Base-by-base conservation (phyloP, 345 rosid species). In the Sonneratia alba region DNA sequence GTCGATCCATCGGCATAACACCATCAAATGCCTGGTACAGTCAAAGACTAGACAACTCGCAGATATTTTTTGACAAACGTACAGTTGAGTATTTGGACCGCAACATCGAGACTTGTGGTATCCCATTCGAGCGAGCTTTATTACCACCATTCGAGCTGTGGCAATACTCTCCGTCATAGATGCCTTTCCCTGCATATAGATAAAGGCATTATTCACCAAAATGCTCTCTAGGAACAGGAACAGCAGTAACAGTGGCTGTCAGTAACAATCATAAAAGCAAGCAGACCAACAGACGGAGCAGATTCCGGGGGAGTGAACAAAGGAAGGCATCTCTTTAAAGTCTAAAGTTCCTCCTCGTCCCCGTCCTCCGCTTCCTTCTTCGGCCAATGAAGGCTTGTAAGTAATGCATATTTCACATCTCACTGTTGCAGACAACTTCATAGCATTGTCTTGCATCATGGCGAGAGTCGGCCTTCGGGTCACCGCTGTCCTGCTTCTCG, bases 271-370 rank as follows among this genome's bases (percentile, higher is more conserved):
- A 3, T 19, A 16, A 53, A 53, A 42, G 45, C 45, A 42, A 55
- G 32, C 34, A 22, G n/a, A n/a, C 63, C 34, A n/a, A 22, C 63
- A 7, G 4, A 22, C 7, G 11, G 63, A 22, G n/a, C 63, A 57
- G 27, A 22, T 57, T n/a, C 32, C 7, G n/a, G 32, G 63, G 7
- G 9, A 47, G 51, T 4, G 10, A 47, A 47, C 64, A 24, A 67
- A 74, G 67, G 43, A 57, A 57, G 63, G 63, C 63, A 57, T 57
- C 63, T 57, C 63, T 22, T 22, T 57, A n/a, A 57, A 57, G 14
- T 12, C 57, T 19, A 3, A 53, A 53, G 3, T 3, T 14, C 18
- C 1, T 19, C 24, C 56, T 13, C 21, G 3, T 51, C 15, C 21
- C 3, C 21, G 9, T 55, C 24, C 7, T 55, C 27, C n/a, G 0